Conservation (phyloP, 192 early-diverging fungal species). For the Oehlia diaphana region DNA sequence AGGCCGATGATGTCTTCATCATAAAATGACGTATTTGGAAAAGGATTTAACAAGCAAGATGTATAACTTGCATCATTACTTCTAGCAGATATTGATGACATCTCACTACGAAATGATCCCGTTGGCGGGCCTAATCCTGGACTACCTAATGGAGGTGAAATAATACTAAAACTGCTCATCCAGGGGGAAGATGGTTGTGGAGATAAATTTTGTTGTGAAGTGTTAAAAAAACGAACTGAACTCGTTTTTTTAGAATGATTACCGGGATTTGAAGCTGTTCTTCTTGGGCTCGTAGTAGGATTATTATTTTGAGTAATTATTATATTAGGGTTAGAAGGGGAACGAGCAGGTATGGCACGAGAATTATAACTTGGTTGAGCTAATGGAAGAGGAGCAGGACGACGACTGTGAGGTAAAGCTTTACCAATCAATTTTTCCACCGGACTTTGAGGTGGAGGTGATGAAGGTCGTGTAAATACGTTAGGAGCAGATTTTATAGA, state of each 20-base stretch:
- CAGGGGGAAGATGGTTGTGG: conserved; percentile 17
- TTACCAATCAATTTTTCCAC: conserved; percentile 21
- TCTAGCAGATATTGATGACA: background rate
- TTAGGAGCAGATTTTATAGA: conserved; percentile 15
- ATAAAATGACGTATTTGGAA: background rate
- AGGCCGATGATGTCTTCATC: background rate
- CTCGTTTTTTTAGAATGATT: background rate
- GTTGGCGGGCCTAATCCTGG: conserved; percentile 5
- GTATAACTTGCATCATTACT: conserved; percentile 21
- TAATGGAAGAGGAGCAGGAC: conserved; percentile 24
- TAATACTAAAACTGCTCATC: conserved; percentile 5
- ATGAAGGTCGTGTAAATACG: background rate
- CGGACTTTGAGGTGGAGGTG: background rate
- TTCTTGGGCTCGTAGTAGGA: conserved; percentile 1
- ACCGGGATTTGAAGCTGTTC: conserved; percentile 27
- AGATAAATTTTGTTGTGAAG: no score
- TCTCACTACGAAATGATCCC: background rate
- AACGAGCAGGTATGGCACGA: conserved; percentile 1
- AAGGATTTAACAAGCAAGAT: background rate
- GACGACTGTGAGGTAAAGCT: background rate
- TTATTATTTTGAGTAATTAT: background rate
- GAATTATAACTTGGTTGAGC: conserved; percentile 17
- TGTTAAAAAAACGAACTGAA: conserved; percentile 11
- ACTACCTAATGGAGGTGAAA: conserved; percentile 15
- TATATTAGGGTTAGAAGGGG: conserved; percentile 1